Percentiles rank a stretch among this genome's conserved stretches.
These are phyloP conservation scores for Neoscytalidium dimidiatum DNA, from an alignment of 2,329 filamentous ascomycete genomes.

Conservation along the genomic window DNA sequence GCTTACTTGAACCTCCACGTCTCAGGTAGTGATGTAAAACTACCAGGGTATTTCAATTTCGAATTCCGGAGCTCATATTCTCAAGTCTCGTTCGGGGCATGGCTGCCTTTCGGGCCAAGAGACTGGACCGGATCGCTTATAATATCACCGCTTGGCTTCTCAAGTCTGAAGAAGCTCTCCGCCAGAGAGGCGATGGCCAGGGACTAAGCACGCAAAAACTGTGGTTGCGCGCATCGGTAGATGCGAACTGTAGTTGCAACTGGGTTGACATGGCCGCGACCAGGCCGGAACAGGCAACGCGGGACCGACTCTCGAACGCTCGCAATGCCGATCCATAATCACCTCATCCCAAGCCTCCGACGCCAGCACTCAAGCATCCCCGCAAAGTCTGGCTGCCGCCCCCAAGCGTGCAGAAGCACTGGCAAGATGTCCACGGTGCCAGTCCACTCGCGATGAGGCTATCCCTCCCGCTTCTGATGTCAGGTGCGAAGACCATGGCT, in stretches of 20 bases:
- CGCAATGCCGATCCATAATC: conserved; percentile 18
- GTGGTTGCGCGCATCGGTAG: neutral
- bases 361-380: neutral
- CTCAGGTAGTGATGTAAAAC: neutral
- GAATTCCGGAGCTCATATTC: too few relatives aligned
- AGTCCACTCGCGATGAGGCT: neutral
- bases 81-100: too few relatives aligned
- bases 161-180: neutral
- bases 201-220: neutral
- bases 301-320: neutral
- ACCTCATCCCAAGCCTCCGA: conserved; percentile 8
- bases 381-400: neutral
- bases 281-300: neutral
- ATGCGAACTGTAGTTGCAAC: neutral
- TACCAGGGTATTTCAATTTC: too few relatives aligned
- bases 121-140: too few relatives aligned
- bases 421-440: neutral
- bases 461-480: conserved; percentile 16
- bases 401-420: neutral
- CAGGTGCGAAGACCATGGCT: too few relatives aligned
- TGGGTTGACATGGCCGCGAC: neutral
- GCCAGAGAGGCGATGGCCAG: neutral
- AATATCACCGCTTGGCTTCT: too few relatives aligned
- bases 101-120: too few relatives aligned
- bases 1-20: neutral